Base-by-base conservation (phyloP, 2,329 filamentous ascomycete genomes). In the Aspergillus novofumigatus region DNA sequence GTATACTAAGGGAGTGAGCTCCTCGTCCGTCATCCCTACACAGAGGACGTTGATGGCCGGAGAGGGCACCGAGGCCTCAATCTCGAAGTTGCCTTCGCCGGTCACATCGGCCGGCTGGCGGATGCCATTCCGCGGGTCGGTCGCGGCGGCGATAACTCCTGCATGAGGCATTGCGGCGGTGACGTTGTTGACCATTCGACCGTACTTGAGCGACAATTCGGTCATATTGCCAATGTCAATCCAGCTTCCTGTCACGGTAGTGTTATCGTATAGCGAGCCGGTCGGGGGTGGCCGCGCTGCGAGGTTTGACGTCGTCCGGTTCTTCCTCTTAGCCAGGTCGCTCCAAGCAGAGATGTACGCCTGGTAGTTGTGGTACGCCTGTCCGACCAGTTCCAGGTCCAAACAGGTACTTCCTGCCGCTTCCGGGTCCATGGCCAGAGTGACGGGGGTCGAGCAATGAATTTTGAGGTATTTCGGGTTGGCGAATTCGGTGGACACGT, bases 151-250 rank as follows among this genome's bases (percentile, higher is more conserved):
- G 35, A 88, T 85, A 0, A 94, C 80, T 0, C 87, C 85, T 0
- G 86, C 79, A 64, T 94, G 90, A 0, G 90, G 90, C 81, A 92
- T 87, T 0, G 89, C 88, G 62, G 92, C 79, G 0, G 87, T 89
- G 26, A 91, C 84, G 61, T 92, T 92, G 68, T 92, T 90, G 65
- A 93, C 77, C 41, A 88, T 79, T 26, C 88, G 79, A 0, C 77
- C 73, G 53, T 83, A 70, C 10, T 78, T 67, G 4, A 77, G 67
- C 3, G 80, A 87, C 0, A 78, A 74, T 3, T 75, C 70, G 0
- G 78, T 78, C 20, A 86, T 80, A 55, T 90, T 78, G 35, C 79
- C 73, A 8, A 79, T 74, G 1, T 88, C 80, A 41, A 92, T 84
- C 90, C 90, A 94, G 1, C 83, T 79, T 0, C 85, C 86, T 1